Percentiles rank a stretch among this genome's conserved stretches.
Conservation (phyloP, 176 grass and related monocot genomes). For the Themeda triandra region DNA sequence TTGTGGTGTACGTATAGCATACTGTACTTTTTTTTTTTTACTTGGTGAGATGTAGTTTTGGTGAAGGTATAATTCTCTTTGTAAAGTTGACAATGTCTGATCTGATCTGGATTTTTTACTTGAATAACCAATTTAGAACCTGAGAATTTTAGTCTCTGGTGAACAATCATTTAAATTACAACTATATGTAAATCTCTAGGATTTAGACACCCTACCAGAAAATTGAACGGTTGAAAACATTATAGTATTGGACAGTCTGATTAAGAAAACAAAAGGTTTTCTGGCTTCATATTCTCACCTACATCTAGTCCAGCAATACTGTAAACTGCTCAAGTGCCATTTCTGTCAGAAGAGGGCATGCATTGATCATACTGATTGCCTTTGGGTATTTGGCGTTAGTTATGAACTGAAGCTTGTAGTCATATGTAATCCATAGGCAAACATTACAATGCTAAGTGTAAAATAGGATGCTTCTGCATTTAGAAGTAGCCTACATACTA, state of each 20-base stretch:
- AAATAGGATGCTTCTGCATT: too few relatives aligned
- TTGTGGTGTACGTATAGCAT: not conserved
- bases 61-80: not conserved
- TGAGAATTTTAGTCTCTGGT: not conserved
- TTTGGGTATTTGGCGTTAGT: not conserved
- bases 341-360: slow-evolving; percentile 2
- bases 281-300: not conserved
- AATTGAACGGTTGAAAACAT: not conserved
- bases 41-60: not conserved
- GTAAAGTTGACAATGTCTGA: not conserved
- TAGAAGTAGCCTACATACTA: not conserved
- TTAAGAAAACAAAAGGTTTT: not conserved
- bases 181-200: not conserved
- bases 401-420: not conserved
- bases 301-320: not conserved
- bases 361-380: not conserved
- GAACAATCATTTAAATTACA: not conserved
- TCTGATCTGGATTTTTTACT: not conserved
- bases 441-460: not conserved
- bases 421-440: not conserved
- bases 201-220: not conserved
- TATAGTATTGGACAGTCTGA: not conserved
- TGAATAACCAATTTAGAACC: not conserved
- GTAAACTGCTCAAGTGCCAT: not conserved
- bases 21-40: not conserved